Evolutionary conservation across 805 yeast species (phyloP).

Genomic region (Brettanomyces custersianus): DNA sequence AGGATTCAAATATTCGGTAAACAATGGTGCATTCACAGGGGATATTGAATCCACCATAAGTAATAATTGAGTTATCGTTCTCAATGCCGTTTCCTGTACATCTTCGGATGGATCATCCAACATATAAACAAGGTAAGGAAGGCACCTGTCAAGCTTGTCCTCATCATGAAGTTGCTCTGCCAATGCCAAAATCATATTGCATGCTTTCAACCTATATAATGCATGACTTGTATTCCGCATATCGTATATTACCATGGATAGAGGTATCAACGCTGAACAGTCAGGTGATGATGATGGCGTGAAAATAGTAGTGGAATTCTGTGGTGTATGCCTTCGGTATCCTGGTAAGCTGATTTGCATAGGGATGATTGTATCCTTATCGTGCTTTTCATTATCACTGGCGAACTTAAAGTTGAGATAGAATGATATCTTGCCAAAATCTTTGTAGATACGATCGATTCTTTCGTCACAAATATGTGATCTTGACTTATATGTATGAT

Average conservation of each 20-base stretch:
- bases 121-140: conserved; percentile 72
- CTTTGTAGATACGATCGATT: conserved; percentile 49
- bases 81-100: conserved; percentile 61
- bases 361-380: conserved; percentile 24
- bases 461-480: conserved; percentile 43
- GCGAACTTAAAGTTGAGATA: conserved; percentile 27
- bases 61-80: conserved; percentile 59
- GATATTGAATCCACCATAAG: conserved; percentile 54
- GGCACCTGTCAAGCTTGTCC: conserved; percentile 71
- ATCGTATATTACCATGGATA: conserved; percentile 50
- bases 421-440: conserved; percentile 42
- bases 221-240: conserved; percentile 54
- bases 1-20: conserved; percentile 78
- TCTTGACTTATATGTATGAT: conserved; percentile 3
- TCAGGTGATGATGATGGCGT: conserved; percentile 20
- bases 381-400: conserved; percentile 5
- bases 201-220: conserved; percentile 52
- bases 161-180: conserved; percentile 76
- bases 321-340: conserved; percentile 37
- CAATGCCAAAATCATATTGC: conserved; percentile 68
- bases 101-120: conserved; percentile 58
- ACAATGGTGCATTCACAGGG: conserved; percentile 66
- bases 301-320: conserved; percentile 25
- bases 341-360: conserved; percentile 44
- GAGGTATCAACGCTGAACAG: conserved; percentile 46